Evolutionary conservation across 441 rosid genomes (phyloP).

Genomic region (Populus hybrid): DNA sequence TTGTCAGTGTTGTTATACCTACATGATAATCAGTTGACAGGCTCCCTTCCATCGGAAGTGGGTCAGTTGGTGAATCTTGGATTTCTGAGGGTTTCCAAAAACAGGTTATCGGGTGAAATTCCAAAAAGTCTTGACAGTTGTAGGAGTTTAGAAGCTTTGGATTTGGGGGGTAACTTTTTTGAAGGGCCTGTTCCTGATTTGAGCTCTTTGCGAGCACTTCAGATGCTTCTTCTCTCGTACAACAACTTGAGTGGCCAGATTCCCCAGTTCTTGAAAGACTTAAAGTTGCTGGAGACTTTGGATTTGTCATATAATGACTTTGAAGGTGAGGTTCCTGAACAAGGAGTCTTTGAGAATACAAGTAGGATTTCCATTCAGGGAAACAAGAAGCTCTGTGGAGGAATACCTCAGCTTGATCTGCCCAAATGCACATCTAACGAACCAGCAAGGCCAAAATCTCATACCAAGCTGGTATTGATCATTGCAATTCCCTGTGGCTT

Average conservation of each 20-base stretch:
- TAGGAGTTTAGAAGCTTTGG: neutral
- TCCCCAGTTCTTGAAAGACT: too few species aligned
- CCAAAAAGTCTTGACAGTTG: constrained; percentile 4
- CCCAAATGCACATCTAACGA: too few species aligned
- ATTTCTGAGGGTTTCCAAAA: neutral
- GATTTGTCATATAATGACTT: too few species aligned
- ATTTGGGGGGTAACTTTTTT: constrained; percentile 1
- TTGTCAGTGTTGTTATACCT: neutral
- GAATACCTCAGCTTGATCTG: too few species aligned
- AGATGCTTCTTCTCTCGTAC: neutral
- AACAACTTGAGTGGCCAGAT: neutral
- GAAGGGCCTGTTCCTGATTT: constrained; percentile 1
- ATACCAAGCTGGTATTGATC: too few species aligned
- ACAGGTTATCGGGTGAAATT: constrained; percentile 5
- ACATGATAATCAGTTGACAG: neutral
- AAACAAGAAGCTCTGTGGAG: too few species aligned
- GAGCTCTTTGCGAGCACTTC: neutral
- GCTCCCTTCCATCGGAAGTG: neutral
- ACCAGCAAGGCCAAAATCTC: too few species aligned
- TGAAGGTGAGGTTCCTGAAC: too few species aligned
- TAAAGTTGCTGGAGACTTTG: too few species aligned
- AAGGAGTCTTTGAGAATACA: too few species aligned
- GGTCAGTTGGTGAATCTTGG: neutral
- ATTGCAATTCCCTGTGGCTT: too few species aligned
- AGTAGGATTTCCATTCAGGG: too few species aligned